These are phyloP conservation scores for Knoxia roxburghii DNA, from an alignment of 257 asterid species.

Conservation along the genomic window DNA sequence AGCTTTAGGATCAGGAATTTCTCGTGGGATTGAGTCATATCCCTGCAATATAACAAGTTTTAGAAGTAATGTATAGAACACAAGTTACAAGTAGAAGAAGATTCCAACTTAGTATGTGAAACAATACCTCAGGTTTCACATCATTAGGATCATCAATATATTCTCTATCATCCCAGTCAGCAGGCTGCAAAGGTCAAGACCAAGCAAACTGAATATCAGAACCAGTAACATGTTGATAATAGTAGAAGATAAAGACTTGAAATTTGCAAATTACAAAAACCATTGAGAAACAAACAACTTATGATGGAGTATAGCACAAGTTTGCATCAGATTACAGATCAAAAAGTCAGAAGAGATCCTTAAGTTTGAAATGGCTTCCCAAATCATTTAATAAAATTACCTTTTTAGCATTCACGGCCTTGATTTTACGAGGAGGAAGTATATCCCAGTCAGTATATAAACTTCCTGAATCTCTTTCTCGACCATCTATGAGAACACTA, in stretches of 20 bases:
- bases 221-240: background rate
- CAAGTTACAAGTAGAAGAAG: background rate
- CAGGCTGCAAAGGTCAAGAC: constrained; percentile 50
- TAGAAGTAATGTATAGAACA: background rate
- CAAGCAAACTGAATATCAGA: background rate
- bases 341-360: background rate
- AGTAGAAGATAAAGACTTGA: background rate
- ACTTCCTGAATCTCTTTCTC: constrained; percentile 89
- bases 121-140: constrained; percentile 71
- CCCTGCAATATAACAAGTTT: constrained; percentile 49
- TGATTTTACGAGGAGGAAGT: constrained; percentile 81
- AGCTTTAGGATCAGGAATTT: constrained; percentile 87
- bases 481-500: constrained; percentile 70
- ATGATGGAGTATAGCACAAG: background rate
- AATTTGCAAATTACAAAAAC: background rate
- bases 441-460: constrained; percentile 93
- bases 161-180: constrained; percentile 94
- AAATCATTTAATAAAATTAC: constrained; percentile 24
- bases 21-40: constrained; percentile 86
- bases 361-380: background rate
- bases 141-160: constrained; percentile 77
- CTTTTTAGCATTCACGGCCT: constrained; percentile 68
- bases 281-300: background rate
- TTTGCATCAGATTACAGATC: background rate
- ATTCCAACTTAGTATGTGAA: constrained; percentile 2